Evolutionary conservation across 1,139 yeast species (phyloP).

Genomic region (Yamadazyma diddensiae): DNA sequence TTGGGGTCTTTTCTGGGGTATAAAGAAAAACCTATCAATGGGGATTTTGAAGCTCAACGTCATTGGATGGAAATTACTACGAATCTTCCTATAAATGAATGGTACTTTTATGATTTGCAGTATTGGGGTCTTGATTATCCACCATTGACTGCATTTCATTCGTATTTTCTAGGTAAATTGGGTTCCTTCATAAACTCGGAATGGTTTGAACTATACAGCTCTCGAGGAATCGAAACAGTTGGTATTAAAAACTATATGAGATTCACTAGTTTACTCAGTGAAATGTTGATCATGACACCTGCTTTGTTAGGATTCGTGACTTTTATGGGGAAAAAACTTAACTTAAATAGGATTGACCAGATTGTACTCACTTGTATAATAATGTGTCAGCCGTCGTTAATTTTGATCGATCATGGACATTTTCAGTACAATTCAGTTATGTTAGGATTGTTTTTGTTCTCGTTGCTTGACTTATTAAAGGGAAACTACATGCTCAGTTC

Average conservation of each 20-base stretch:
- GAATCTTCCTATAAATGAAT: conserved; percentile 65
- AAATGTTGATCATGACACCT: conserved; percentile 71
- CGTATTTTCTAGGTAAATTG: conserved; percentile 71
- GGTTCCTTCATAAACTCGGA: conserved; percentile 59
- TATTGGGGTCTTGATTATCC: conserved; percentile 99
- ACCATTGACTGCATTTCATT: conserved; percentile 92
- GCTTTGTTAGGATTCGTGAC: conserved; percentile 69
- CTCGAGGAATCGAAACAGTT: conserved; percentile 71
- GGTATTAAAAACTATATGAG: conserved; percentile 84
- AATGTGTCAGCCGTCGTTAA: conserved; percentile 75
- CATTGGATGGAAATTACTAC: conserved; percentile 96
- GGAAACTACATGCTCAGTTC: conserved; percentile 69
- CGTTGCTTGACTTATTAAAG: conserved; percentile 63
- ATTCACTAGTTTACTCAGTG: conserved; percentile 71
- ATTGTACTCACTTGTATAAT: conserved; percentile 72
- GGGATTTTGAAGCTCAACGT: conserved; percentile 97
- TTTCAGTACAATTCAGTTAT: conserved; percentile 93
- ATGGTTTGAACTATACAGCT: conserved; percentile 74
- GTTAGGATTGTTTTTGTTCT: conserved; percentile 77
- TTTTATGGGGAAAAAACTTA: conserved; percentile 59
- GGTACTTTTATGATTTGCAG: conserved; percentile 87
- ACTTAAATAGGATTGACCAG: conserved; percentile 67
- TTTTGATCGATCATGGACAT: conserved; percentile 93
- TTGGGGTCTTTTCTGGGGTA: conserved; percentile 83
- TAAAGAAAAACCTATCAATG: conserved; percentile 71